A percentile compares a stretch with the other conserved stretches of the same genome.
Conservation (phyloP, 192 early-diverging fungal species). For the Coemansia sp. region DNA sequence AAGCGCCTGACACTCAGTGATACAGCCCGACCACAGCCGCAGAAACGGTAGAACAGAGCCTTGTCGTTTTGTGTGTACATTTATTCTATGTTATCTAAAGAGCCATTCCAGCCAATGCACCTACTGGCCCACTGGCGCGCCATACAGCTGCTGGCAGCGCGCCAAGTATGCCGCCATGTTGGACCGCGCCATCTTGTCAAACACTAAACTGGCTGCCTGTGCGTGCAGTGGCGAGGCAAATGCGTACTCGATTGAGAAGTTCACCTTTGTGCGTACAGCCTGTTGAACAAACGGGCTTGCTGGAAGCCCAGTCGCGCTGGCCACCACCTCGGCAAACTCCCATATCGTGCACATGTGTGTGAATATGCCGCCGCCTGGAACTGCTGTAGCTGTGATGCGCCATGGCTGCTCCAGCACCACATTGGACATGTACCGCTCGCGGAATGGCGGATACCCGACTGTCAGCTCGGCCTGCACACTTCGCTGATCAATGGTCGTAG, state of each 20-base stretch:
- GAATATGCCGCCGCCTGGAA: slow-evolving; percentile 42
- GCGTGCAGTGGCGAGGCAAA: slow-evolving; percentile 79
- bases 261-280: slow-evolving; percentile 43
- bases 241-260: slow-evolving; percentile 79
- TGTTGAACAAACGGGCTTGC: slow-evolving; percentile 6
- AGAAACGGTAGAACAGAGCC: neutral
- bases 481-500: slow-evolving; percentile 12
- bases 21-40: neutral
- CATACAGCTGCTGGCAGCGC: slow-evolving; percentile 37
- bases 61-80: neutral
- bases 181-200: slow-evolving; percentile 68
- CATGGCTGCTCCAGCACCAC: slow-evolving; percentile 67
- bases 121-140: neutral
- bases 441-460: slow-evolving; percentile 75
- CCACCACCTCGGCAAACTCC: slow-evolving; percentile 20
- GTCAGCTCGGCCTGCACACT: slow-evolving; percentile 69
- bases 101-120: neutral
- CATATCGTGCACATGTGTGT: slow-evolving; percentile 40
- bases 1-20: slow-evolving; percentile 3
- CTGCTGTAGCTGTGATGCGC: slow-evolving; percentile 58
- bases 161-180: slow-evolving; percentile 38
- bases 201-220: slow-evolving; percentile 75
- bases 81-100: neutral
- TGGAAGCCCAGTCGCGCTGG: neutral
- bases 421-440: slow-evolving; percentile 75